Conservation (phyloP, 345 rosid species). For the Camelina hispida region DNA sequence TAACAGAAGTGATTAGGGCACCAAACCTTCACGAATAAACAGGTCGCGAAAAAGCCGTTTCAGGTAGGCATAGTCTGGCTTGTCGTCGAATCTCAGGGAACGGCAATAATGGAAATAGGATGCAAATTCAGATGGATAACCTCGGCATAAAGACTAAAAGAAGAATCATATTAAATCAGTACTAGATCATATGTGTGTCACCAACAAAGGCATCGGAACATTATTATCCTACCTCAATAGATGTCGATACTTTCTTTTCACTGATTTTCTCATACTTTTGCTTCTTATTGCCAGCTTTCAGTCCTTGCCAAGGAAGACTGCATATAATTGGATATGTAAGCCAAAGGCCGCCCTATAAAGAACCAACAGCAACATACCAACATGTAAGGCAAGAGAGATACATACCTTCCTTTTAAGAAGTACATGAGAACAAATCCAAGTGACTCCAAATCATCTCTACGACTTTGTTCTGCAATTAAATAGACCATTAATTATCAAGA, state of each 20-base stretch:
- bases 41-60: slow-evolving; percentile 90
- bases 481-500: slow-evolving; percentile 6
- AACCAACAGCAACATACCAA: slow-evolving; percentile 9
- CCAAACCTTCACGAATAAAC: slow-evolving; percentile 89
- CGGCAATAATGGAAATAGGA: slow-evolving; percentile 93
- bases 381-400: slow-evolving; percentile 20
- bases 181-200: slow-evolving; percentile 6
- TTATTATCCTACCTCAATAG: slow-evolving; percentile 69
- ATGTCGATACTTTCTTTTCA: slow-evolving; percentile 86
- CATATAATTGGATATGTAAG: slow-evolving; percentile 35
- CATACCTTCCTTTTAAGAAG: slow-evolving; percentile 85
- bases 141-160: slow-evolving; percentile 73
- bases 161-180: slow-evolving; percentile 25
- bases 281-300: slow-evolving; percentile 88
- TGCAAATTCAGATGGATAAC: slow-evolving; percentile 90
- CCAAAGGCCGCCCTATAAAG: neutral
- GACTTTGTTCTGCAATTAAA: slow-evolving; percentile 77
- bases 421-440: slow-evolving; percentile 96
- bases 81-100: slow-evolving; percentile 84
- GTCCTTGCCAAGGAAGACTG: slow-evolving; percentile 98
- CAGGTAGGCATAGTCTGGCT: slow-evolving; percentile 87
- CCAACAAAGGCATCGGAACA: slow-evolving; percentile 16
- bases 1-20: slow-evolving; percentile 17
- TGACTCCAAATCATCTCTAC: slow-evolving; percentile 96
- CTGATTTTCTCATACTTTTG: slow-evolving; percentile 93